Base-by-base conservation (phyloP, 176 grass and related monocot genomes). In the Themeda triandra region DNA sequence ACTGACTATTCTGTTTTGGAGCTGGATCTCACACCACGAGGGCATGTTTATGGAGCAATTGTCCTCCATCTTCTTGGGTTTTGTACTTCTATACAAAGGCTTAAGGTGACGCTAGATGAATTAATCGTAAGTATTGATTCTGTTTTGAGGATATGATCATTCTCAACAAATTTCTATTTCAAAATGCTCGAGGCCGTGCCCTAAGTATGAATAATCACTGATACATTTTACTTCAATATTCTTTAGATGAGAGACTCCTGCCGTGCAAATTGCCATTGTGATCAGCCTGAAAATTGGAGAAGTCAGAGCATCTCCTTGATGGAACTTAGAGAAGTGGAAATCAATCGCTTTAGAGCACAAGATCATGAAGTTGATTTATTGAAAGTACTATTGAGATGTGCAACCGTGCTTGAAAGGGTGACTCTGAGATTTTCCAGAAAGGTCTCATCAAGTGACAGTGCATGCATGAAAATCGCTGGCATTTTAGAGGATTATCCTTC, bases 291-390 rank as follows among this genome's bases (percentile, higher is more conserved):
- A 41, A 80, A 80, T 41, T 80, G 77, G 62, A 66, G 62, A 80
- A 80, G 18, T 80, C 63, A 67, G 23, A 80, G 6, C 15, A 68
- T 68, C 19, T 36, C 42, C 10, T 67, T 80, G 78, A 80, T 15
- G 67, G 42, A 68, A 51, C 78, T 80, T 35, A 68, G 51, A 48
- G 63, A 80, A 24, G 78, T 80, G 14, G 78, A 80, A 67, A 80
- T 80, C 19, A 2, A 5, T 10, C 42, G 41, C 10, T 80, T 67
- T 0, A n/a, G 21, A 67, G 77, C 63, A 67, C 10, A 80, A 66
- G 77, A 48, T 24, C 77, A 80, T 0, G 28, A 67, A 35, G 11
- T 80, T 80, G 63, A 66, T 80, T 66, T 66, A 8, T 35, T 80
- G 77, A 66, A 80, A 66, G 27, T 67, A 35, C 15, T 80, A 12